Evolutionary conservation across 345 rosid genomes (phyloP).

Genomic region (Citrus hindsii): DNA sequence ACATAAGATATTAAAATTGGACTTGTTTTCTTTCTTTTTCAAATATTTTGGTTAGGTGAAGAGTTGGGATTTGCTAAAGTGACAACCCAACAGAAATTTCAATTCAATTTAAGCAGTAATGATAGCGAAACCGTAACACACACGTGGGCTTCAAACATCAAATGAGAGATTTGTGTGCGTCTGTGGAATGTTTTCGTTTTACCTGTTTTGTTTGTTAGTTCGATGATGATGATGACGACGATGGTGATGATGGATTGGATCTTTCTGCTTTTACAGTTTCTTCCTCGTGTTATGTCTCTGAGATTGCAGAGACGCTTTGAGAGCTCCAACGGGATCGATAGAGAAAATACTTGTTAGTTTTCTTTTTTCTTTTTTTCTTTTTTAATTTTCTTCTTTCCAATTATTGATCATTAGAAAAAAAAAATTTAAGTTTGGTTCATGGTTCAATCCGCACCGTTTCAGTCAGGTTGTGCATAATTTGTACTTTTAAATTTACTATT

Average conservation of each 20-base stretch:
- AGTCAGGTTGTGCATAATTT: not conserved
- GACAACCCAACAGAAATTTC: slow-evolving; percentile 49
- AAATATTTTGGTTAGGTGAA: slow-evolving; percentile 38
- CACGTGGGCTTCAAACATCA: slow-evolving; percentile 20
- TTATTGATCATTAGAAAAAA: not conserved
- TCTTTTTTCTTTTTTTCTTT: not conserved
- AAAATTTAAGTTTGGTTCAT: not conserved
- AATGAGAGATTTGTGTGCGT: not conserved
- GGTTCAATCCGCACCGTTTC: slow-evolving; percentile 6
- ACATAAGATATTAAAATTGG: not conserved
- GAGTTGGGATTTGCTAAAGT: slow-evolving; percentile 28
- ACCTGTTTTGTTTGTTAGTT: slow-evolving; percentile 2
- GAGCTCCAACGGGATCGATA: slow-evolving; percentile 10
- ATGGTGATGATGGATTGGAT: not conserved
- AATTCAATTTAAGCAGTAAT: slow-evolving; percentile 16
- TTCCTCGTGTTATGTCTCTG: not conserved
- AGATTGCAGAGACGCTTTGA: slow-evolving; percentile 6
- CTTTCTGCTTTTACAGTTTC: slow-evolving; percentile 6
- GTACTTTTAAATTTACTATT: too few species aligned
- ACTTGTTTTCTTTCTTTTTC: not conserved
- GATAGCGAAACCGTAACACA: slow-evolving; percentile 35
- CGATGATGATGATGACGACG: not conserved
- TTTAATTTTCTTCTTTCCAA: not conserved
- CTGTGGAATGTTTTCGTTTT: not conserved
- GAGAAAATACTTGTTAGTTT: not conserved